These are phyloP conservation scores for Pseudotulostoma volvatum DNA, from an alignment of 495 filamentous ascomycete species.

Conservation along the genomic window DNA sequence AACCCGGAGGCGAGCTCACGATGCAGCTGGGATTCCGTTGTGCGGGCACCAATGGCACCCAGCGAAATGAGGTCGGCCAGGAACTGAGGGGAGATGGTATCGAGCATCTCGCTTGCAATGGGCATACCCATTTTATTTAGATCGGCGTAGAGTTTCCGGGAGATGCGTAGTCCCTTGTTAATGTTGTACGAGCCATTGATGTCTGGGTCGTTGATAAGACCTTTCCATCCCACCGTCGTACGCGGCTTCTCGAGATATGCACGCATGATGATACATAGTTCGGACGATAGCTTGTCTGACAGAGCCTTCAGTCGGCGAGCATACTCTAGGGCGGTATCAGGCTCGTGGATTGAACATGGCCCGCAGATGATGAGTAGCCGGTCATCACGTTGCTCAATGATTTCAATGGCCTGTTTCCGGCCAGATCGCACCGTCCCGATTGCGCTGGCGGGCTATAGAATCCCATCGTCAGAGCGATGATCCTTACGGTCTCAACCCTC, in stretches of 20 bases:
- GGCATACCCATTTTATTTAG: constrained; percentile 76
- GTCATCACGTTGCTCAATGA: constrained; percentile 68
- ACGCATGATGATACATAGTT: constrained; percentile 89
- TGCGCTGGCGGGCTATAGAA: constrained; percentile 27
- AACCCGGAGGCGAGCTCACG: constrained; percentile 91
- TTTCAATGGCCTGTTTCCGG: constrained; percentile 62
- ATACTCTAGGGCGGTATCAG: constrained; percentile 75
- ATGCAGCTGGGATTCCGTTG: constrained; percentile 94
- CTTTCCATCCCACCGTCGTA: constrained; percentile 99
- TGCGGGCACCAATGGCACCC: constrained; percentile 88
- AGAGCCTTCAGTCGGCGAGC: constrained; percentile 57
- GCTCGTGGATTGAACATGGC: constrained; percentile 96
- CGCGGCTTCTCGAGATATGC: constrained; percentile 98
- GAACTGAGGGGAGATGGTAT: constrained; percentile 96
- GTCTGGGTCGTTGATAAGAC: constrained; percentile 95
- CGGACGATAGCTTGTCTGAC: constrained; percentile 55
- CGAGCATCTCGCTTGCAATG: constrained; percentile 93
- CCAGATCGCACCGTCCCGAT: constrained; percentile 62
- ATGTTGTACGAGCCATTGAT: constrained; percentile 96
- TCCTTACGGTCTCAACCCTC: no score
- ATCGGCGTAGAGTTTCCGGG: constrained; percentile 77
- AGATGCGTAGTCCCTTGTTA: constrained; percentile 91
- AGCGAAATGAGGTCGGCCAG: constrained; percentile 89
- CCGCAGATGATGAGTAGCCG: constrained; percentile 88
- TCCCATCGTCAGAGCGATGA: no score